These are phyloP conservation scores for Leishmania major DNA, from an alignment of 208 protist species.

Conservation along the genomic window DNA sequence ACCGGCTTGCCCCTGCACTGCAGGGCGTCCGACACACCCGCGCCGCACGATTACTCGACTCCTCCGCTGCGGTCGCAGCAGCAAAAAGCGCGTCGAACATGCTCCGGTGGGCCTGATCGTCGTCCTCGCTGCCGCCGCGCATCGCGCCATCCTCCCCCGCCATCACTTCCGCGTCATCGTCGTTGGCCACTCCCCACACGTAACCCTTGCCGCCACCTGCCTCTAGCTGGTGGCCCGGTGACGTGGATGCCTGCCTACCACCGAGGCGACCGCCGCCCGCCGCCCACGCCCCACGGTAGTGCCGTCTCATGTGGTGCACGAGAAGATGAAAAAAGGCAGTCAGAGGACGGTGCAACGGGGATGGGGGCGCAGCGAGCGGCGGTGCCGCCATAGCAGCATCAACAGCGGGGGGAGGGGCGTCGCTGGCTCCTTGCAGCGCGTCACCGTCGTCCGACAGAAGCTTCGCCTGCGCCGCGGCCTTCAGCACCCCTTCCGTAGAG, in stretches of 20 bases:
- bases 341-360: slow-evolving; percentile 19
- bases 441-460: slow-evolving; percentile 1
- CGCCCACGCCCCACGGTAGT: slow-evolving; percentile 17
- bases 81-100: slow-evolving; percentile 26
- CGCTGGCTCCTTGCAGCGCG: neutral
- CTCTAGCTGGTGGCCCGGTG: neutral
- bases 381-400: neutral
- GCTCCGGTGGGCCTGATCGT: slow-evolving; percentile 13
- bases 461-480: slow-evolving; percentile 15
- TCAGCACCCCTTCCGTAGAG: slow-evolving; percentile 32
- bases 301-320: neutral
- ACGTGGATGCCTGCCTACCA: neutral
- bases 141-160: neutral
- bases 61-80: slow-evolving; percentile 9
- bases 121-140: neutral
- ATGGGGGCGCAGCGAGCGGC: neutral
- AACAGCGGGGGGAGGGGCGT: neutral
- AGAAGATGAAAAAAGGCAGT: slow-evolving; percentile 28
- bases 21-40: neutral
- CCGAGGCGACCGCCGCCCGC: slow-evolving; percentile 1
- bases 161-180: neutral
- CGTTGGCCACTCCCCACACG: neutral
- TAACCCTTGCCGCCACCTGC: neutral
- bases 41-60: neutral
- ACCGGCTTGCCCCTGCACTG: neutral